These are phyloP conservation scores for Blastobotrys aristatus DNA, from an alignment of 1,139 yeast species.

Conservation along the genomic window DNA sequence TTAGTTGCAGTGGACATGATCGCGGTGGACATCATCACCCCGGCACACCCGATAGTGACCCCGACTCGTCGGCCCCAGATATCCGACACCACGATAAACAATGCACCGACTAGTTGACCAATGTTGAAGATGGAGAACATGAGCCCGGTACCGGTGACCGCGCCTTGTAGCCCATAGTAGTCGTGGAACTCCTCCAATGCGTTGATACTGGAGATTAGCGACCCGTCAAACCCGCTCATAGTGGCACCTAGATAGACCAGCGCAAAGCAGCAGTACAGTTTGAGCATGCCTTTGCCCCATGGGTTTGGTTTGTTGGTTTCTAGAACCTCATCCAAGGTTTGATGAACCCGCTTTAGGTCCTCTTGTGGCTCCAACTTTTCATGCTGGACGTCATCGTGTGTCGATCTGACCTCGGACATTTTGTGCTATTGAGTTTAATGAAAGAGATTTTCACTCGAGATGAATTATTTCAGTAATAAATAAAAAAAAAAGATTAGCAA, in stretches of 20 bases:
- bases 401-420: not conserved
- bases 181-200: constrained; percentile 14
- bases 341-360: not conserved
- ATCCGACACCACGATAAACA: constrained; percentile 16
- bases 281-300: constrained; percentile 16
- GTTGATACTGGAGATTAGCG: constrained; percentile 13
- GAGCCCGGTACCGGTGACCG: constrained; percentile 18
- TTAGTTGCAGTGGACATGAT: constrained; percentile 15
- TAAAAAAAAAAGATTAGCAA: too few species aligned
- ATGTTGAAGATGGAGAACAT: constrained; percentile 20
- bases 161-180: constrained; percentile 15
- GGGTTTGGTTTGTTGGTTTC: constrained; percentile 10
- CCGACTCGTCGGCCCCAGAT: constrained; percentile 17
- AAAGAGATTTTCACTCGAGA: too few species aligned
- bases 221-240: constrained; percentile 14
- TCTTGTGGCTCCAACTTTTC: not conserved
- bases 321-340: constrained; percentile 12
- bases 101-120: constrained; percentile 23
- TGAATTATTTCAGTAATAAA: too few species aligned
- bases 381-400: not conserved
- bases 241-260: constrained; percentile 18
- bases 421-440: not conserved
- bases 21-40: constrained; percentile 19
- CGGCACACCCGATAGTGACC: constrained; percentile 17
- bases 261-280: constrained; percentile 11